These are phyloP conservation scores for Buddleja alternifolia DNA, from an alignment of 257 asterid species.

Conservation along the genomic window DNA sequence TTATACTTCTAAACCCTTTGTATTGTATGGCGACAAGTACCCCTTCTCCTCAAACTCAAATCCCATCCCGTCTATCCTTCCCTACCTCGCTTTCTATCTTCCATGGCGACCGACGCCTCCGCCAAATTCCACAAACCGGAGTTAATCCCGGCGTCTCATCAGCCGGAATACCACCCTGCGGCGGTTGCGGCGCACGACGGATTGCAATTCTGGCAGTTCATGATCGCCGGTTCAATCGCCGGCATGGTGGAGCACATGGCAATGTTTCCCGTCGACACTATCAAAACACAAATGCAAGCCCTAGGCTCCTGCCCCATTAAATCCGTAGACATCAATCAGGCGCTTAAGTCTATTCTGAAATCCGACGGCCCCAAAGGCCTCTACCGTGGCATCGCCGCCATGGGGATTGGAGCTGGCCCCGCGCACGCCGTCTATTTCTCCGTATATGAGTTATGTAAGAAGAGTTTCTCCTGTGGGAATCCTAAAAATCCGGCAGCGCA, in stretches of 20 bases:
- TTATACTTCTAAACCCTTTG: too few species aligned
- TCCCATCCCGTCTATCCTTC: too few species aligned
- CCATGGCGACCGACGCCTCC: conserved; percentile 83
- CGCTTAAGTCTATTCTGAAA: conserved; percentile 65
- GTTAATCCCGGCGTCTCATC: conserved; percentile 54
- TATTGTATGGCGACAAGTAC: too few species aligned
- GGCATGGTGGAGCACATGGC: conserved; percentile 98
- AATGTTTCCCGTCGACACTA: conserved; percentile 94
- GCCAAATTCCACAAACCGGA: conserved; percentile 68
- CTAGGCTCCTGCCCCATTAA: conserved; percentile 82
- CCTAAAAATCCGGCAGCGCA: conserved; percentile 69
- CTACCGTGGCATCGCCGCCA: conserved; percentile 96
- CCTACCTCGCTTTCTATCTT: conserved; percentile 18
- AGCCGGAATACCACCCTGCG: conserved; percentile 54
- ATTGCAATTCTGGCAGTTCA: conserved; percentile 83
- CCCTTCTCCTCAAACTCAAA: too few species aligned
- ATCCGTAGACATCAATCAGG: conserved; percentile 62
- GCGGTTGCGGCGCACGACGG: conserved; percentile 70
- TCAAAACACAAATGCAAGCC: conserved; percentile 95
- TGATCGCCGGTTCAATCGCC: conserved; percentile 92
- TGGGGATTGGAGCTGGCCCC: conserved; percentile 98
- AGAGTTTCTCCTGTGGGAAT: conserved; percentile 68
- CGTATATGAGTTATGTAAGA: conserved; percentile 81
- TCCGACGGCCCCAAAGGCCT: conserved; percentile 73
- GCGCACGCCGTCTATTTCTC: conserved; percentile 96